Conservation (phyloP, 768 basidiomycete genomes). For the Pholiota microspora region DNA sequence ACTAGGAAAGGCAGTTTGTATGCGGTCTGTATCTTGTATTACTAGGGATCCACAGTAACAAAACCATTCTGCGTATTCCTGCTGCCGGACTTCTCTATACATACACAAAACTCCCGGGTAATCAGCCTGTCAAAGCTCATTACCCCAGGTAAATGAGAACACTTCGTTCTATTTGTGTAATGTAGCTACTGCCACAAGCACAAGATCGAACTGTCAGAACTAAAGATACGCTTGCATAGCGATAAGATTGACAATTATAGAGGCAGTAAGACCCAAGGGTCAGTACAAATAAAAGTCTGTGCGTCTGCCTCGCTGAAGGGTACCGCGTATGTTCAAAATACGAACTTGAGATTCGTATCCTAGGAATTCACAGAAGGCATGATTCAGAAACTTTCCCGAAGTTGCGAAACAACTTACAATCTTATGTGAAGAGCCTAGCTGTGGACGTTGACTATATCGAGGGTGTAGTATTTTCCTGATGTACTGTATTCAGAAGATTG, state of each 20-base stretch:
- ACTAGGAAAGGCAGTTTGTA: no score
- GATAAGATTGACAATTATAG: neutral
- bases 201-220: neutral
- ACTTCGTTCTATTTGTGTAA: neutral
- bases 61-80: no score
- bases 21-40: no score
- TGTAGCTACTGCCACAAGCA: neutral
- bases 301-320: no score
- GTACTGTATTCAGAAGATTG: neutral
- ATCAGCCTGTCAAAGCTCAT: no score
- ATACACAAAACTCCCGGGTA: no score
- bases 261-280: no score
- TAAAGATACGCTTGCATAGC: neutral
- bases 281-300: no score
- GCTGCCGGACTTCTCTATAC: no score
- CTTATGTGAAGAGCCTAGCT: constrained; percentile 70
- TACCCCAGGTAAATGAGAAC: no score
- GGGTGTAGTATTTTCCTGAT: constrained; percentile 52
- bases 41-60: no score
- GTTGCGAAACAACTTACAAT: constrained; percentile 39
- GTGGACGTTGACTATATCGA: constrained; percentile 68
- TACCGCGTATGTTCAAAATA: constrained; percentile 19
- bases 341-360: constrained; percentile 35
- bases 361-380: constrained; percentile 9
- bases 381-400: neutral